Evolutionary conservation across 208 protist species (phyloP).

Genomic region (Trypanosoma scelopori): DNA sequence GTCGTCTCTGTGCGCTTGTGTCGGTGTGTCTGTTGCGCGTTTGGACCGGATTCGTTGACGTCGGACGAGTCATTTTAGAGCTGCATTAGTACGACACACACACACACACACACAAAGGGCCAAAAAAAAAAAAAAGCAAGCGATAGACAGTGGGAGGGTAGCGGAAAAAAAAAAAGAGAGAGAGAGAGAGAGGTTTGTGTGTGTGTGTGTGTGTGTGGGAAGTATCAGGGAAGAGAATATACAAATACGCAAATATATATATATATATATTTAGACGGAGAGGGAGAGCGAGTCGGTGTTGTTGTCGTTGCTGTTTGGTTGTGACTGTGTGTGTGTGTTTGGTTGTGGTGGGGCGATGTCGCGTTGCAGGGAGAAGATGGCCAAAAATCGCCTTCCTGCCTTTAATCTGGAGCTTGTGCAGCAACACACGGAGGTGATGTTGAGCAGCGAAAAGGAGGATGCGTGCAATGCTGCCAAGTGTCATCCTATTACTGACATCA

Average conservation of each 20-base stretch:
- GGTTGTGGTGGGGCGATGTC: slow-evolving; percentile 23
- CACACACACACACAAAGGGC: no score
- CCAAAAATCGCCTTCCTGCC: slow-evolving; percentile 41
- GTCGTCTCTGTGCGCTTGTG: background rate
- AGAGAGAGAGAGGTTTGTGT: no score
- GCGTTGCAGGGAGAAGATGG: slow-evolving; percentile 37
- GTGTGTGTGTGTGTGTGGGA: no score
- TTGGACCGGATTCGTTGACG: no score
- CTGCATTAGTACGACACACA: no score
- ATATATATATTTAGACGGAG: no score
- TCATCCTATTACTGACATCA: slow-evolving; percentile 68
- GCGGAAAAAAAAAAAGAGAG: no score
- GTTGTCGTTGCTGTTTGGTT: background rate
- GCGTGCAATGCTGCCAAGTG: slow-evolving; percentile 69
- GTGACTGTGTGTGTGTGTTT: background rate
- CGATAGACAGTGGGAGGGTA: no score
- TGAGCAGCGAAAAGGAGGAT: slow-evolving; percentile 17
- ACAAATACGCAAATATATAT: no score
- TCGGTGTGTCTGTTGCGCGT: slow-evolving; percentile 2
- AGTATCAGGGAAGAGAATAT: no score
- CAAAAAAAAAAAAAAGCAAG: no score
- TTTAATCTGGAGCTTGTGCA: slow-evolving; percentile 59
- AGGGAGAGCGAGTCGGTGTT: slow-evolving; percentile 2
- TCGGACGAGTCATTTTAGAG: no score
- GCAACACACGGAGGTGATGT: slow-evolving; percentile 25